Percentiles rank a stretch among this genome's conserved stretches.
These are phyloP conservation scores for Aspergillus felis DNA, from an alignment of 2,329 filamentous ascomycete genomes.

Conservation along the genomic window DNA sequence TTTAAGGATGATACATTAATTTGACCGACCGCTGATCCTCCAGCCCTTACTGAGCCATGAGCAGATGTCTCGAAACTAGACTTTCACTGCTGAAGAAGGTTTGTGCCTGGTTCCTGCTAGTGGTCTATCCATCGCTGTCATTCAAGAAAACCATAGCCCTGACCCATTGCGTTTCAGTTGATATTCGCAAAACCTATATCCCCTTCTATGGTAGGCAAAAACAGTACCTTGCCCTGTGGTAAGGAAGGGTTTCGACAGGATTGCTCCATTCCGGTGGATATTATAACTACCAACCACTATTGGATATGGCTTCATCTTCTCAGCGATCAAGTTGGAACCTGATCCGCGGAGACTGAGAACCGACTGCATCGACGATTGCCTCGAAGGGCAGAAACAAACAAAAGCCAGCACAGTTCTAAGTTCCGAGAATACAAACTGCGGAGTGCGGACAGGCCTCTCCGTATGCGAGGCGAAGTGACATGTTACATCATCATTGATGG, in stretches of 20 bases:
- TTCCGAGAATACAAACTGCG: background rate
- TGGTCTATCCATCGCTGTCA: background rate
- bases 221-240: background rate
- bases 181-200: background rate
- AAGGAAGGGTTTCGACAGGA: background rate
- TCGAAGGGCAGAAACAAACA: background rate
- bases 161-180: background rate
- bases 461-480: background rate
- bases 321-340: background rate
- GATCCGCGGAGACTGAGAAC: background rate
- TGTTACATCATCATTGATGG: background rate
- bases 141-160: background rate
- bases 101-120: background rate
- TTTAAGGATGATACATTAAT: background rate
- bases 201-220: background rate
- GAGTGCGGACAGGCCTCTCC: background rate
- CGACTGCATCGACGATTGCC: background rate
- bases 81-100: background rate
- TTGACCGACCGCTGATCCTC: slow-evolving; percentile 1
- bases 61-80: background rate
- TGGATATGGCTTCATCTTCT: background rate
- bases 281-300: background rate
- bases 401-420: background rate
- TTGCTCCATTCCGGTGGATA: background rate
- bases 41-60: background rate